These are phyloP conservation scores for Imleria badia DNA, from an alignment of 768 basidiomycete species.

Conservation along the genomic window DNA sequence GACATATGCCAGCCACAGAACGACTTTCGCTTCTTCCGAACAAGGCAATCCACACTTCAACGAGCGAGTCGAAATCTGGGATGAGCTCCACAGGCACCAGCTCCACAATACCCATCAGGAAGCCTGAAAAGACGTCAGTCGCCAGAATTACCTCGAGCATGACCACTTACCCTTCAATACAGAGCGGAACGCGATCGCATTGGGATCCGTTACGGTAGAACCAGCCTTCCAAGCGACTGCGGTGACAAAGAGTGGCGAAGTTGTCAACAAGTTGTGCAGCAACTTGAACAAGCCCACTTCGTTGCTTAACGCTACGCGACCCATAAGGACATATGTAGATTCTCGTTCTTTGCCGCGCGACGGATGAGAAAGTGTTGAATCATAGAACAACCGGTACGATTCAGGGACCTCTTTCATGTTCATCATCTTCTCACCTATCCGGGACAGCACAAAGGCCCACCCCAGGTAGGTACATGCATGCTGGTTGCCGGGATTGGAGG, in stretches of 20 bases:
- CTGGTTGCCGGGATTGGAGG: conserved; percentile 57
- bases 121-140: conserved; percentile 45
- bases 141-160: not conserved
- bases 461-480: conserved; percentile 71
- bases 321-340: conserved; percentile 55
- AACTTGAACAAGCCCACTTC: conserved; percentile 61
- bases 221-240: conserved; percentile 66
- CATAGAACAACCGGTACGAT: conserved; percentile 55
- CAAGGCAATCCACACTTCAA: conserved; percentile 77
- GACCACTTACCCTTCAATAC: conserved; percentile 72
- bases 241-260: conserved; percentile 76
- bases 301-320: conserved; percentile 52
- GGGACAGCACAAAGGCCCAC: conserved; percentile 83
- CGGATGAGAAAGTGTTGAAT: conserved; percentile 44
- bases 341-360: conserved; percentile 56
- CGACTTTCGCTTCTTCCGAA: conserved; percentile 69
- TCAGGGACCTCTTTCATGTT: conserved; percentile 52
- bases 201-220: conserved; percentile 70
- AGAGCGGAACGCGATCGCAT: conserved; percentile 76
- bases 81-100: conserved; percentile 75
- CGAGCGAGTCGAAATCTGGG: conserved; percentile 66
- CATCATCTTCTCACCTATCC: conserved; percentile 47
- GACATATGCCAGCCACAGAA: conserved; percentile 66
- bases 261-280: conserved; percentile 57
- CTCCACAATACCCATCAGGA: conserved; percentile 73